Base-by-base conservation (phyloP, 345 rosid genomes). In the Hibiscus syriacus region DNA sequence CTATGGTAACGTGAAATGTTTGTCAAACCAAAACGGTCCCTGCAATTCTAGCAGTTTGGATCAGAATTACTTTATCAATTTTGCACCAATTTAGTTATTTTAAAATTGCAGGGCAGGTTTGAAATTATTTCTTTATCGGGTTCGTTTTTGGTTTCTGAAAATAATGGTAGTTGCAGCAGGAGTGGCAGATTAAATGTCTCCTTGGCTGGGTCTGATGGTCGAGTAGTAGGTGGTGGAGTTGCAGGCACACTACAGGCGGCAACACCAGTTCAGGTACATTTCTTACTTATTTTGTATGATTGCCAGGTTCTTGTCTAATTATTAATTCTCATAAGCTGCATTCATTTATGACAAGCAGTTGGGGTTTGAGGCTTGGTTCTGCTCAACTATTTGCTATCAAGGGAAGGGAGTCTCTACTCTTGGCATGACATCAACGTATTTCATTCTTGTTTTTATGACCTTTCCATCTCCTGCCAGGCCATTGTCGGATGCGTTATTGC, bases 81-180 rank as follows among this genome's bases (percentile, higher is more conserved):
- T 12, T 69, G 32, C 30, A 32, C 8, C 48, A 50, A 43, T 36
- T 72, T 54, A 19, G 66, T 66, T 38, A 23, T 49, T 34, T 74
- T 73, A 52, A 49, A 30, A 68, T 73, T 82, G 55, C 83, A 94
- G 99, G 99, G 99, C 49, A 84, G 75, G 17, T 94, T 73, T 74
- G 95, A 91, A 76, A 94, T 94, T 53, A 78, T 94, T 57, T 83
- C 92, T 57, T 78, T 94, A 23, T 77, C 97, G 22, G 99, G 99
- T 36, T 84, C 92, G 12, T 86, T 84, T 72, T 67, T 76, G 61
- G 75, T 76, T 77, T 77, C 84, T 25, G 95, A 89, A 6, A 74
- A 76, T 34, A 83, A 82, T 77, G 88, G 84, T 48, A 70, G 66
- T 34, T 73, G 63, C 49, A 73, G 72, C 69, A 73, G 84, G 80